A percentile compares a stretch with the other conserved stretches of the same genome.
Conservation (phyloP, 306 rosid genomes). For the Cucumis hystrix region DNA sequence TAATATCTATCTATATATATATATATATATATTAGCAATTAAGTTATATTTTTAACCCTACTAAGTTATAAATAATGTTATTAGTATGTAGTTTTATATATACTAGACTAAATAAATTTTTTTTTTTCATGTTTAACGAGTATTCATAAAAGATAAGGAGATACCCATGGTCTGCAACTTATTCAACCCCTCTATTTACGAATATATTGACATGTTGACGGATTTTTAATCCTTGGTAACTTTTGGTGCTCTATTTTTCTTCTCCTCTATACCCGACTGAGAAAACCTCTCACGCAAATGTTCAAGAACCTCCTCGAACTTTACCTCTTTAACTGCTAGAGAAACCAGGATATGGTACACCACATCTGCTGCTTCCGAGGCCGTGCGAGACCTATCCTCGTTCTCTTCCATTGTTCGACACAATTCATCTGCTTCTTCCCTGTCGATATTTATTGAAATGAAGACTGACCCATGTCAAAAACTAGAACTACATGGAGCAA, state of each 20-base stretch:
- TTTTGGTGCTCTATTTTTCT: slow-evolving; percentile 17
- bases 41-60: too few species aligned
- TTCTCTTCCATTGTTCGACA: slow-evolving; percentile 63
- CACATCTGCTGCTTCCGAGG: slow-evolving; percentile 83
- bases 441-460: slow-evolving; percentile 3
- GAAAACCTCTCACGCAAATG: slow-evolving; percentile 63
- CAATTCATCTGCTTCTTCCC: slow-evolving; percentile 78
- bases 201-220: too few species aligned
- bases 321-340: slow-evolving; percentile 47
- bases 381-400: slow-evolving; percentile 50
- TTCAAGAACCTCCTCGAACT: slow-evolving; percentile 71
- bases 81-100: too few species aligned
- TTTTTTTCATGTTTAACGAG: too few species aligned
- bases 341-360: slow-evolving; percentile 75
- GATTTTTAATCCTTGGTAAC: background rate
- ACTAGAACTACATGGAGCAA: background rate
- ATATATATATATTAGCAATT: too few species aligned
- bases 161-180: too few species aligned
- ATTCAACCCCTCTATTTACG: too few species aligned
- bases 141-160: too few species aligned
- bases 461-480: background rate
- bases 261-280: slow-evolving; percentile 77
- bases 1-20: too few species aligned
- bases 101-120: too few species aligned
- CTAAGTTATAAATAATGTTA: too few species aligned